Evolutionary conservation across 495 filamentous ascomycete species (phyloP).

Genomic region (Penicillium cataractarum): DNA sequence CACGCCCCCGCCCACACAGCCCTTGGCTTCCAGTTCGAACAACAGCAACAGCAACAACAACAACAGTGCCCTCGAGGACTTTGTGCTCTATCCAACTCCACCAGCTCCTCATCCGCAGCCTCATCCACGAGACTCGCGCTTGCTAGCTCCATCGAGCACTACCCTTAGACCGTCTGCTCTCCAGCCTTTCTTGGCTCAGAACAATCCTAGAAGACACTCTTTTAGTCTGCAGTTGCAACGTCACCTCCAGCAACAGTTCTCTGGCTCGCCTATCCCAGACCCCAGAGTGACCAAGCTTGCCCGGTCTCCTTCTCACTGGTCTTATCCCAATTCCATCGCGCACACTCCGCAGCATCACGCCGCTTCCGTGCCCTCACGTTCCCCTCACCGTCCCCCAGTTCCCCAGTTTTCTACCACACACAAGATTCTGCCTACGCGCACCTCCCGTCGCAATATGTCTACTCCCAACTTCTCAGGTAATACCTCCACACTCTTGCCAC

Average conservation of each 20-base stretch:
- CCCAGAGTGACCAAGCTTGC: constrained; percentile 44
- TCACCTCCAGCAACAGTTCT: constrained; percentile 41
- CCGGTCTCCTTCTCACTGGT: constrained; percentile 50
- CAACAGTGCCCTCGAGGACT: constrained; percentile 50
- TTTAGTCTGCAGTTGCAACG: constrained; percentile 43
- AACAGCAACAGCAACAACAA: constrained; percentile 40
- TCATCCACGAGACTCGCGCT: constrained; percentile 40
- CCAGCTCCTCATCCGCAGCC: constrained; percentile 36
- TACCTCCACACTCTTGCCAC: constrained; percentile 7
- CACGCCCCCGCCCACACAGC: constrained; percentile 52
- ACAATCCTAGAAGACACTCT: constrained; percentile 40
- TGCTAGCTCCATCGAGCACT: constrained; percentile 41
- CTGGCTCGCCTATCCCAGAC: constrained; percentile 40
- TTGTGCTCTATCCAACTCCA: constrained; percentile 49
- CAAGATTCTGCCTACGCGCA: constrained; percentile 28
- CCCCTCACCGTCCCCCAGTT: constrained; percentile 55
- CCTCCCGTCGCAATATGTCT: constrained; percentile 46
- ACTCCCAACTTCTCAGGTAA: constrained; percentile 42
- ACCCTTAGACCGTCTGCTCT: constrained; percentile 44
- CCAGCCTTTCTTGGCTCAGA: constrained; percentile 40
- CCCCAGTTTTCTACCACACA: constrained; percentile 49
- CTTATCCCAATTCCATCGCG: constrained; percentile 42
- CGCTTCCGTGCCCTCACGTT: constrained; percentile 41
- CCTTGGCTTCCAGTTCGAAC: constrained; percentile 52
- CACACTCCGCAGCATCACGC: constrained; percentile 37